A percentile compares a stretch with the other conserved stretches of the same genome.
Evolutionary conservation across 2,329 filamentous ascomycete genomes (phyloP).

Genomic region (Bipolaris zeicola): DNA sequence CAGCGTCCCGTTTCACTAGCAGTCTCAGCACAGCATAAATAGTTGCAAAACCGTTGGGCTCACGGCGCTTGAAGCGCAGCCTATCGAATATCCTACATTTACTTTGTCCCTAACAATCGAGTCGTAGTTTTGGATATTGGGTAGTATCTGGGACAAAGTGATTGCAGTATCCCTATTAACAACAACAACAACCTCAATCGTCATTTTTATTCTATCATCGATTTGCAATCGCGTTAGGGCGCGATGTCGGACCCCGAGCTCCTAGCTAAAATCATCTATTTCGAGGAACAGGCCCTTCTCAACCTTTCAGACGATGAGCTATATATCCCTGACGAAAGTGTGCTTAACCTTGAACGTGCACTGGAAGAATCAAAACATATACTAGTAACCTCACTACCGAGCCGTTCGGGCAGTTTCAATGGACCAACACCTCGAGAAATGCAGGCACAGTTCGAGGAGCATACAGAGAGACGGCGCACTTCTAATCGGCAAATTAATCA

Average conservation of each 20-base stretch:
- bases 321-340: slow-evolving; percentile 19
- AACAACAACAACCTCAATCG: neutral
- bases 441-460: slow-evolving; percentile 33
- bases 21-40: slow-evolving; percentile 3
- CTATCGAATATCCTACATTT: neutral
- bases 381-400: slow-evolving; percentile 20
- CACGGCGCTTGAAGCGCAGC: neutral
- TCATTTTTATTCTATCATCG: neutral
- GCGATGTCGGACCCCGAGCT: slow-evolving; percentile 33
- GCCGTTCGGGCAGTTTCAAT: slow-evolving; percentile 35
- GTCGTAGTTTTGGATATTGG: neutral
- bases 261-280: slow-evolving; percentile 37
- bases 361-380: slow-evolving; percentile 31
- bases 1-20: slow-evolving; percentile 1
- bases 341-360: slow-evolving; percentile 23
- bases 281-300: slow-evolving; percentile 36
- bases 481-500: slow-evolving; percentile 11
- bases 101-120: slow-evolving; percentile 1
- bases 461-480: slow-evolving; percentile 24
- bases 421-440: slow-evolving; percentile 40
- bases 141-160: neutral
- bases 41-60: slow-evolving; percentile 3
- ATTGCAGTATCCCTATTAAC: neutral
- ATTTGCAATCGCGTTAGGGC: neutral
- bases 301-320: slow-evolving; percentile 39